phyloP scores from a whole-genome alignment of 2,329 filamentous ascomycete species.

The Diaporthe amygdali region DNA sequence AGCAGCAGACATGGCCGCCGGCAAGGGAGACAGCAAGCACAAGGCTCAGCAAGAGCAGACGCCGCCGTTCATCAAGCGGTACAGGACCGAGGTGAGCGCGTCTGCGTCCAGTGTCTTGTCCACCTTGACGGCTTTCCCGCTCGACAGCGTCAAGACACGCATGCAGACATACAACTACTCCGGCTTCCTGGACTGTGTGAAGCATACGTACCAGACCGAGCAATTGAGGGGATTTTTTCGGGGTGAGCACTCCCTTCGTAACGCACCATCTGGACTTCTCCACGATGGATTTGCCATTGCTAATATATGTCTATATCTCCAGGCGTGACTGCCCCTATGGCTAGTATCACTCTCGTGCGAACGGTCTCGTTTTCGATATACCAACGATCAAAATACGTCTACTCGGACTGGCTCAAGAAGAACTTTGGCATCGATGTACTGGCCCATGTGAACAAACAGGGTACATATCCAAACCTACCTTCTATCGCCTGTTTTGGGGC shows the following conservation, averaged over 20 bases:
- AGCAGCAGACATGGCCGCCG: slow-evolving; percentile 13
- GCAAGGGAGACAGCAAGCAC: slow-evolving; percentile 26
- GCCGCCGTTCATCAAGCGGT: slow-evolving; percentile 70
- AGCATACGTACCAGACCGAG: slow-evolving; percentile 77
- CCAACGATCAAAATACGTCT: slow-evolving; percentile 75
- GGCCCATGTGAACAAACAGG: slow-evolving; percentile 71
- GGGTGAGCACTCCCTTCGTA: slow-evolving; percentile 54
- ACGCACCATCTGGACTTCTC: background rate
- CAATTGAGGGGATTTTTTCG: slow-evolving; percentile 80
- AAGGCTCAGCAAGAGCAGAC: slow-evolving; percentile 36
- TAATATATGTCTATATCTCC: slow-evolving; percentile 7
- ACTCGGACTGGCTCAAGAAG: slow-evolving; percentile 72
- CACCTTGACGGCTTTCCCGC: slow-evolving; percentile 80
- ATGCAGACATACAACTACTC: slow-evolving; percentile 86
- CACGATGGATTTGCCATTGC: background rate
- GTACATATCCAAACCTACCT: slow-evolving; percentile 73
- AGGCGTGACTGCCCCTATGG: slow-evolving; percentile 82
- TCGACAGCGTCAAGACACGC: slow-evolving; percentile 88
- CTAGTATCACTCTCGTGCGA: slow-evolving; percentile 48
- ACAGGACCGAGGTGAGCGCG: slow-evolving; percentile 81
- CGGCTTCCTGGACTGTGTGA: slow-evolving; percentile 76
- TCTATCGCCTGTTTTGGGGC: slow-evolving; percentile 79
- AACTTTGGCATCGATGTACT: slow-evolving; percentile 74
- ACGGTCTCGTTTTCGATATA: slow-evolving; percentile 60
- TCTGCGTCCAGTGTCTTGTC: slow-evolving; percentile 79